A percentile compares a stretch with the other conserved stretches of the same genome.
Conservation (phyloP, 768 basidiomycete species). For the Tulasnella sp. region DNA sequence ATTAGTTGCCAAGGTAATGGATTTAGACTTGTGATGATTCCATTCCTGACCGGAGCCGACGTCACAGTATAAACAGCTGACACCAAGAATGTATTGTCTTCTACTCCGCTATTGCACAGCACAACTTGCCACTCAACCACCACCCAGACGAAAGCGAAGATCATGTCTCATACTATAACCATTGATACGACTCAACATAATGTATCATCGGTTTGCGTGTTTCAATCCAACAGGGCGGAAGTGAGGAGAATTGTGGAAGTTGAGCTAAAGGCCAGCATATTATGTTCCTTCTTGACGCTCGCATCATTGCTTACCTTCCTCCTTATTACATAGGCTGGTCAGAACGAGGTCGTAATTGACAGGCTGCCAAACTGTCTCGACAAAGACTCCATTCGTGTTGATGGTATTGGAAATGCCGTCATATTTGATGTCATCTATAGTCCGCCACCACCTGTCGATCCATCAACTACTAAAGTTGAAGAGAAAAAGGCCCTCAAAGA, state of each 20-base stretch:
- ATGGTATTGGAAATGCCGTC: conserved; percentile 16
- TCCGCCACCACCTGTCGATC: neutral
- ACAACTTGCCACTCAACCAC: neutral
- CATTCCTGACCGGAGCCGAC: neutral
- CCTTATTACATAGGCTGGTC: conserved; percentile 4
- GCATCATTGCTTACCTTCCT: neutral
- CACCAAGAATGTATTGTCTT: neutral
- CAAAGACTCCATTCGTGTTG: conserved; percentile 16
- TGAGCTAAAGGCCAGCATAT: conserved; percentile 8
- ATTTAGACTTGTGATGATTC: neutral
- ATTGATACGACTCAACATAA: conserved; percentile 11
- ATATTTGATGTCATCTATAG: conserved; percentile 17
- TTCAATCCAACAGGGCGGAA: conserved; percentile 14
- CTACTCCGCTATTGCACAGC: neutral
- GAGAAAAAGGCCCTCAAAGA: neutral
- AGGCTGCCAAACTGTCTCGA: conserved; percentile 15
- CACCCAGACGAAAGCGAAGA: too few relatives aligned
- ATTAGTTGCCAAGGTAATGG: too few relatives aligned
- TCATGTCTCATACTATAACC: conserved; percentile 12
- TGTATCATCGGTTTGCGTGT: conserved; percentile 13
- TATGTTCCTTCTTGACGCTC: neutral
- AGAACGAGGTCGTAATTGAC: conserved; percentile 14
- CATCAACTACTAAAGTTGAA: neutral
- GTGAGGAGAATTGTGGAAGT: conserved; percentile 3
- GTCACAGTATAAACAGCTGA: neutral